Evolutionary conservation across 192 early-diverging fungal species (phyloP).

Genomic region (Entrophospora sp.): DNA sequence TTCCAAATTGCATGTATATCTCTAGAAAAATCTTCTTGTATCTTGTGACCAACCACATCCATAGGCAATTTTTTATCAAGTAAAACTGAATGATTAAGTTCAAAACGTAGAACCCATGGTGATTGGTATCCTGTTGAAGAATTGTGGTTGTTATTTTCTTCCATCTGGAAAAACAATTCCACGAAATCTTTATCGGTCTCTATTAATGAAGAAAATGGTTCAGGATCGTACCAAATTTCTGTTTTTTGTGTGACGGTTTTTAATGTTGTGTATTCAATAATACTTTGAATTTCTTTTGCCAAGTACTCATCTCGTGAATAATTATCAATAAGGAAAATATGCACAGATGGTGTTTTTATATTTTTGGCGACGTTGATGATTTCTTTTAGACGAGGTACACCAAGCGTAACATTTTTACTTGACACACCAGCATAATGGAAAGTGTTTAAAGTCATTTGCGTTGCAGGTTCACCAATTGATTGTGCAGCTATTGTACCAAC

Average conservation of each 20-base stretch:
- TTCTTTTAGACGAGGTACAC: slow-evolving; percentile 98
- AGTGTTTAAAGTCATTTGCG: slow-evolving; percentile 99
- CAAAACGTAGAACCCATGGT: slow-evolving; percentile 70
- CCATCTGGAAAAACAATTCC: slow-evolving; percentile 69
- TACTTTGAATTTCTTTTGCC: slow-evolving; percentile 83
- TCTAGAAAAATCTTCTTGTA: slow-evolving; percentile 67
- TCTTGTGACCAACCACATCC: slow-evolving; percentile 69
- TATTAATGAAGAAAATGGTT: slow-evolving; percentile 68
- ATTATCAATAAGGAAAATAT: slow-evolving; percentile 64
- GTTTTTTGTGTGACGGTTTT: slow-evolving; percentile 70
- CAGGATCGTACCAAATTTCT: slow-evolving; percentile 97
- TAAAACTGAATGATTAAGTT: slow-evolving; percentile 71
- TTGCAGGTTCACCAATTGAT: slow-evolving; percentile 98
- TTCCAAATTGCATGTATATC: slow-evolving; percentile 76
- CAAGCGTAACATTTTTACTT: slow-evolving; percentile 93
- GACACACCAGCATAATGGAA: slow-evolving; percentile 99
- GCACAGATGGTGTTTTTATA: slow-evolving; percentile 87
- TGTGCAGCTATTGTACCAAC: slow-evolving; percentile 96
- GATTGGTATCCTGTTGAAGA: slow-evolving; percentile 50
- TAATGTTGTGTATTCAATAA: slow-evolving; percentile 88
- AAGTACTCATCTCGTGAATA: slow-evolving; percentile 63
- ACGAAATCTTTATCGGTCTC: slow-evolving; percentile 88
- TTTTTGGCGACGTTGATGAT: slow-evolving; percentile 98
- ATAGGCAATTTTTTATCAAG: slow-evolving; percentile 86
- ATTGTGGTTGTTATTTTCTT: slow-evolving; percentile 76